These are phyloP conservation scores for Sparassis latifolia DNA, from an alignment of 1,284 basidiomycete genomes.

Conservation along the genomic window DNA sequence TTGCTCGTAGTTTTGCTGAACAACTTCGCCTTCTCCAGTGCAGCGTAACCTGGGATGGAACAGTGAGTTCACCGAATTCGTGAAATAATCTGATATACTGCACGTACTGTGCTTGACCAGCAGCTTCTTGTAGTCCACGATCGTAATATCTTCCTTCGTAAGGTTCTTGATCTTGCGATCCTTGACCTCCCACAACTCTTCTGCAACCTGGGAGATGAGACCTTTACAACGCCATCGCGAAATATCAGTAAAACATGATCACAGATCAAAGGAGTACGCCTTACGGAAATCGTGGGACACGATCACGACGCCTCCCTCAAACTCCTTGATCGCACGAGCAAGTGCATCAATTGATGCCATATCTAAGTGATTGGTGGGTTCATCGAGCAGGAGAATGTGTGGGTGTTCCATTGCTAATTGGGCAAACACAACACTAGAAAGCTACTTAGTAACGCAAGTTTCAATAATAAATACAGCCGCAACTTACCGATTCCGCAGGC, in stretches of 20 bases:
- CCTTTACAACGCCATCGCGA: conserved; percentile 32
- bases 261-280: conserved; percentile 21
- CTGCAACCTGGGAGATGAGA: conserved; percentile 90
- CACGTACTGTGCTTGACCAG: conserved; percentile 62
- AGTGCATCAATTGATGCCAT: conserved; percentile 97
- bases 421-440: conserved; percentile 78
- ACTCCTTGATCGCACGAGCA: conserved; percentile 92
- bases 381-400: conserved; percentile 82
- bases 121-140: conserved; percentile 87
- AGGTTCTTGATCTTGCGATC: conserved; percentile 92
- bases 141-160: conserved; percentile 83
- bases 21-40: conserved; percentile 89
- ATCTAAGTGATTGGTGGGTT: conserved; percentile 91
- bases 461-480: conserved; percentile 3
- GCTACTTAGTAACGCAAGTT: conserved; percentile 5
- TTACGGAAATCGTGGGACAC: conserved; percentile 95
- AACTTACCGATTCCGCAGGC: conserved; percentile 83
- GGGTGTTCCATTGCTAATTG: conserved; percentile 93
- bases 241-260: background rate
- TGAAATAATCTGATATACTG: conserved; percentile 4
- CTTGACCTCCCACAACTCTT: conserved; percentile 98
- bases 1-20: conserved; percentile 75
- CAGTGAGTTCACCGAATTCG: conserved; percentile 6
- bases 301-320: conserved; percentile 95
- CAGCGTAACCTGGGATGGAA: conserved; percentile 45